phyloP scores from a whole-genome alignment of 768 basidiomycete species.

The Tricholoma terreum region DNA sequence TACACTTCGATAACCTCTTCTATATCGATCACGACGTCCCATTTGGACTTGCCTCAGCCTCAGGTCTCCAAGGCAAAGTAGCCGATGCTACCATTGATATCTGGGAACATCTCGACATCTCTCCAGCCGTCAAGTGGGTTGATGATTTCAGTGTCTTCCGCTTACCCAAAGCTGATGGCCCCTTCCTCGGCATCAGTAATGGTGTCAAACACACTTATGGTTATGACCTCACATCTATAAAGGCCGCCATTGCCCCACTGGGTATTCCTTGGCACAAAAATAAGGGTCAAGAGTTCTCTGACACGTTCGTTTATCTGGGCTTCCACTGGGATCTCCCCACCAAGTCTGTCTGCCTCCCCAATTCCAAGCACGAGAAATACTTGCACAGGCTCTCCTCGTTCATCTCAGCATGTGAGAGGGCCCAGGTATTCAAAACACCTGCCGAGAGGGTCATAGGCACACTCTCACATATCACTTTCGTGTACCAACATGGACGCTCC shows the following conservation, averaged over 20 bases:
- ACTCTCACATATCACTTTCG: no score
- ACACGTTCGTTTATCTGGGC: no score
- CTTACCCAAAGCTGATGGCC: slow-evolving; percentile 10
- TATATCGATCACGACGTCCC: no score
- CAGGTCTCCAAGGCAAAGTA: slow-evolving; percentile 23
- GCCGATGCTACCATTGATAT: slow-evolving; percentile 23
- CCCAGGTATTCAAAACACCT: slow-evolving; percentile 2
- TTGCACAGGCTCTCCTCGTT: slow-evolving; percentile 8
- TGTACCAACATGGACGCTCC: slow-evolving; percentile 18
- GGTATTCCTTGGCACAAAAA: slow-evolving; percentile 24
- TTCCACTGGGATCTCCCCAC: no score
- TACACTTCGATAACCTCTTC: slow-evolving; percentile 18
- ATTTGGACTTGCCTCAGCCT: slow-evolving; percentile 20
- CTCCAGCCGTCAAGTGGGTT: slow-evolving; percentile 23
- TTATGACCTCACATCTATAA: no score
- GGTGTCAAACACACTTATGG: no score
- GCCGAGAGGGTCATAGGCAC: slow-evolving; percentile 5
- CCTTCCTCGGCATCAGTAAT: no score
- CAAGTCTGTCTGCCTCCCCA: slow-evolving; percentile 22
- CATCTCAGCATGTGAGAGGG: background rate
- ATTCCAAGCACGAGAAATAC: slow-evolving; percentile 25
- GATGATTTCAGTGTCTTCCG: slow-evolving; percentile 28
- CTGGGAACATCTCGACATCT: slow-evolving; percentile 15
- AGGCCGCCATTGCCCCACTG: slow-evolving; percentile 12
- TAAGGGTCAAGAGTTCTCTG: no score